Base-by-base conservation (phyloP, 495 filamentous ascomycete genomes). In the Hypoxylon perforatum region DNA sequence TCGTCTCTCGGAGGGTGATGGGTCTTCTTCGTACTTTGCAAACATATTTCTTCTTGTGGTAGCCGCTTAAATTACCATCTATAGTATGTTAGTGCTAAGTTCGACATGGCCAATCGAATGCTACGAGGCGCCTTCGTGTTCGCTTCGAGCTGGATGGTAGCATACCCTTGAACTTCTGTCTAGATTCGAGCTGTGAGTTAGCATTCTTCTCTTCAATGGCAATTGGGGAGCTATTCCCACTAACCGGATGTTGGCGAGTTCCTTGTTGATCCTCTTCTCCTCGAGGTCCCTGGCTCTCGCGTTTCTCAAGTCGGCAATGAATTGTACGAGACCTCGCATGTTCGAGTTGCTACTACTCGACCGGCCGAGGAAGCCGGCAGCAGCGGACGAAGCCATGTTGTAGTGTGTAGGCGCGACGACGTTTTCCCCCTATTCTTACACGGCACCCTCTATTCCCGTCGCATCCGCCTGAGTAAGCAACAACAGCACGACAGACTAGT, bases 41-140 rank as follows among this genome's bases (percentile, higher is more conserved):
- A 45, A 99, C 96, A 74, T 99, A 99, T 91, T 99, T 99, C 86
- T 99, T 99, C 85, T 96, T 97, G 78, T 97, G 92, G 72, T 99
- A 99, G 50, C 96, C 96, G 77, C 90, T 96, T 23, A 98, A 80
- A 75, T 83, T 91, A 38, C 93, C 94, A 76, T 94, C 90, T 88
- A 84, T 84, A 69, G 52, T 19, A 11, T 19, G 33, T 57, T 53
- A 52, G 72, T 66, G 18, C 54, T 47, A 48, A 68, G 70, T 76
- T 69, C 76, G 62, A 60, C 23, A 10, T 50, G 18, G 45, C 42
- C 0, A 23, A 28, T 51, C 33, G 18, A 57, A 46, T 51, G 44
- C 60, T 47, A 30, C 52, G 61, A 46, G 46, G 59, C 30, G 48
- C 6, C 41, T 59, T 44, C 18, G 45, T 45, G 52, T 53, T 44